Evolutionary conservation across 2,329 filamentous ascomycete species (phyloP).

Genomic region (Calonectria pteridis): DNA sequence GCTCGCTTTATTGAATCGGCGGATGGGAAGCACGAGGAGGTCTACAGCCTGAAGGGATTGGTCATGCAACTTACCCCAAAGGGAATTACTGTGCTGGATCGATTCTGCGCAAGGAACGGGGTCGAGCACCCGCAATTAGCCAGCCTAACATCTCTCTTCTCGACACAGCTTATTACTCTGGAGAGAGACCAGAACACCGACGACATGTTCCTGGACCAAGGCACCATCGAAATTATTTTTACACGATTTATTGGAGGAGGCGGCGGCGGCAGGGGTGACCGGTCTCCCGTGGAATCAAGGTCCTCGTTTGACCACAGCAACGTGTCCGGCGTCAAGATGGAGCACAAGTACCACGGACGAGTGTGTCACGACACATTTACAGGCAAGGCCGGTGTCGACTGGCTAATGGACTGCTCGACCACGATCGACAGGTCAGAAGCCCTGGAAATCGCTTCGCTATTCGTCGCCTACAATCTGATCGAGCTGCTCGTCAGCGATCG

Average conservation of each 20-base stretch:
- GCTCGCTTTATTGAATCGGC: slow-evolving; percentile 94
- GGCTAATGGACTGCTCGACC: slow-evolving; percentile 96
- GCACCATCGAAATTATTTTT: slow-evolving; percentile 94
- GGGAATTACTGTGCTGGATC: slow-evolving; percentile 88
- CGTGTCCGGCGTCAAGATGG: slow-evolving; percentile 75
- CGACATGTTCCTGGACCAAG: slow-evolving; percentile 87
- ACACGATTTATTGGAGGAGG: slow-evolving; percentile 85
- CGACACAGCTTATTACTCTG: slow-evolving; percentile 88
- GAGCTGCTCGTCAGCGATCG: slow-evolving; percentile 55
- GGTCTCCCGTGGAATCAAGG: slow-evolving; percentile 67
- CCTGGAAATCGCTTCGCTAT: slow-evolving; percentile 83
- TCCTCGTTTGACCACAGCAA: slow-evolving; percentile 26
- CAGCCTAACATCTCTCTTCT: slow-evolving; percentile 82
- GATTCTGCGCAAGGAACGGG: slow-evolving; percentile 93
- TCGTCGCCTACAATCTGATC: slow-evolving; percentile 88
- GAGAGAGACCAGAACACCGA: slow-evolving; percentile 87
- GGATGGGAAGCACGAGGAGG: slow-evolving; percentile 82
- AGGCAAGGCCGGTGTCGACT: slow-evolving; percentile 88
- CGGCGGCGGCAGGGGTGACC: slow-evolving; percentile 78
- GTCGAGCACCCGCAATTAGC: slow-evolving; percentile 93
- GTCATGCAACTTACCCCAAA: slow-evolving; percentile 97
- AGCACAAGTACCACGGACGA: slow-evolving; percentile 83
- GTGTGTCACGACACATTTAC: slow-evolving; percentile 87
- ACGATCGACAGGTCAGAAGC: slow-evolving; percentile 91
- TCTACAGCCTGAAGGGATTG: slow-evolving; percentile 86